These are phyloP conservation scores for Tetrahymena elliotti DNA, from an alignment of 73 alveolate species.

Conservation along the genomic window DNA sequence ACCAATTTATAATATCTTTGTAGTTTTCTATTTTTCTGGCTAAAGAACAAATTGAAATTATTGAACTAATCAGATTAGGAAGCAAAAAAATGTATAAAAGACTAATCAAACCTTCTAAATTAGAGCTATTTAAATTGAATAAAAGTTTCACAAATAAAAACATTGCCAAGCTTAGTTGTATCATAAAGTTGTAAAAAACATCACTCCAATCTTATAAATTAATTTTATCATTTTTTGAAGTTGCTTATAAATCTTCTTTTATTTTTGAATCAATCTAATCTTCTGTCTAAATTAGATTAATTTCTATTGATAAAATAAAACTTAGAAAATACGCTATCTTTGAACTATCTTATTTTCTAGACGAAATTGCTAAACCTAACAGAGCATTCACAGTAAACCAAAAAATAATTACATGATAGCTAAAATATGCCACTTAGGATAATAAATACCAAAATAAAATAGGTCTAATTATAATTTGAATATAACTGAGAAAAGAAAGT, in stretches of 20 bases:
- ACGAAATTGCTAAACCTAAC: not conserved
- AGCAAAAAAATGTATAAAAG: not conserved
- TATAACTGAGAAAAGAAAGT: not conserved
- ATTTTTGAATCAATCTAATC: too few relatives aligned
- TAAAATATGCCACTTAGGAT: not conserved
- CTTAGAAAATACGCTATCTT: not conserved
- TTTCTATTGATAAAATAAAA: not conserved
- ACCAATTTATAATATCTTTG: not conserved
- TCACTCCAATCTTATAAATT: not conserved
- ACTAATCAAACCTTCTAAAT: not conserved
- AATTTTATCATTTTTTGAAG: too few relatives aligned
- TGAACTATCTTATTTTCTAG: not conserved
- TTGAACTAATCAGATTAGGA: not conserved
- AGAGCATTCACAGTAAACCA: not conserved
- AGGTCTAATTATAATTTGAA: not conserved
- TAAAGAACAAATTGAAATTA: not conserved
- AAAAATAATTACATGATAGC: not conserved
- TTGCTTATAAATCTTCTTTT: too few relatives aligned
- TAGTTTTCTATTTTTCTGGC: not conserved
- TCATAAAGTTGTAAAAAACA: not conserved
- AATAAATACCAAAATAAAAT: not conserved
- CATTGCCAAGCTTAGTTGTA: not conserved
- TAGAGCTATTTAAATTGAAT: not conserved
- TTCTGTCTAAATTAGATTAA: not conserved
- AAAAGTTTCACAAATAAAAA: too few relatives aligned